These are phyloP conservation scores for Spathaspora passalidarum DNA, from an alignment of 805 yeast species.

Conservation along the genomic window DNA sequence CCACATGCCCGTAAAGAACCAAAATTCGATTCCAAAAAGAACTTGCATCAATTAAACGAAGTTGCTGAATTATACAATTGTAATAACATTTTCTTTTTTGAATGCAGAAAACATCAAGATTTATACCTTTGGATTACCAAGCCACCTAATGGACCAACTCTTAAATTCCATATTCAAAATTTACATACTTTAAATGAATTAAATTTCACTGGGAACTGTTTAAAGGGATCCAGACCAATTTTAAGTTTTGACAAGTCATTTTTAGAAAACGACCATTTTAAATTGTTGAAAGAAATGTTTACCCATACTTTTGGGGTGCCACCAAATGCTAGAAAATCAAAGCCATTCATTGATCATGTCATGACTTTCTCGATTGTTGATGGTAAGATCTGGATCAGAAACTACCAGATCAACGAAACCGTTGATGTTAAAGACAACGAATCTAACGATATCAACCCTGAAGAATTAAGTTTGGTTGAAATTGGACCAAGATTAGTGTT, in stretches of 20 bases:
- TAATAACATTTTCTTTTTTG: conserved; percentile 90
- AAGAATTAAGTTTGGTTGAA: conserved; percentile 79
- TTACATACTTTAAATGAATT: conserved; percentile 94
- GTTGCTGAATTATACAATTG: conserved; percentile 96
- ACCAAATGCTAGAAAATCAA: conserved; percentile 84
- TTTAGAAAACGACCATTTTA: conserved; percentile 59
- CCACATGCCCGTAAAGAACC: conserved; percentile 98
- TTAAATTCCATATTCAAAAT: conserved; percentile 90
- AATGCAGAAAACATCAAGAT: conserved; percentile 94
- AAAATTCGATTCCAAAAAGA: conserved; percentile 89
- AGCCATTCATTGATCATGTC: conserved; percentile 95
- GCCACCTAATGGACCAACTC: conserved; percentile 97
- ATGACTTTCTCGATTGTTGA: conserved; percentile 91
- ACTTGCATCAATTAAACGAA: conserved; percentile 84
- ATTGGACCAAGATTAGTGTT: conserved; percentile 96
- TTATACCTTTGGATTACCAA: conserved; percentile 92
- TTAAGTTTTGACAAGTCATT: conserved; percentile 84
- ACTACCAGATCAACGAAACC: conserved; percentile 78
- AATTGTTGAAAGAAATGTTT: conserved; percentile 67
- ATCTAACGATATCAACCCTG: conserved; percentile 35
- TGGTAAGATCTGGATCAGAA: conserved; percentile 92
- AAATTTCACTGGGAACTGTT: conserved; percentile 93
- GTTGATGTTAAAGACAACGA: conserved; percentile 59
- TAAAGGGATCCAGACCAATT: conserved; percentile 92
- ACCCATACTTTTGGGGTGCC: conserved; percentile 81